A percentile compares a stretch with the other conserved stretches of the same genome.
Conservation (phyloP, 805 yeast species). For the Wickerhamiella occidentalis region DNA sequence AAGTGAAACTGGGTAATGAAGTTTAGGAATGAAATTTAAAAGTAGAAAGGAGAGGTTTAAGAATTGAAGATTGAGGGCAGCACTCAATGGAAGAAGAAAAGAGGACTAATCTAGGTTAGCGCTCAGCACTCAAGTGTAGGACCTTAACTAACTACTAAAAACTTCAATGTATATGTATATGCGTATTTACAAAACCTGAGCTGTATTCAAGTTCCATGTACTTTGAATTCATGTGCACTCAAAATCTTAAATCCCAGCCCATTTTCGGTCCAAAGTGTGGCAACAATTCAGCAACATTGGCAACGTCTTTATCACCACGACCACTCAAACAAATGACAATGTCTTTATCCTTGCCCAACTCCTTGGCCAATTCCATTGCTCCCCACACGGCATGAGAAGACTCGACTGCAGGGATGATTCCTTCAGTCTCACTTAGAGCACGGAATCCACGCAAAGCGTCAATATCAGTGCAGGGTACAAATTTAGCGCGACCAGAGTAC, state of each 20-base stretch:
- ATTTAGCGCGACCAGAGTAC: constrained; percentile 81
- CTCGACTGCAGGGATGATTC: constrained; percentile 97
- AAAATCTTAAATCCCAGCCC: constrained; percentile 90
- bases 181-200: too few relatives aligned
- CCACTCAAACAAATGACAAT: constrained; percentile 87
- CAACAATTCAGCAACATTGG: constrained; percentile 87
- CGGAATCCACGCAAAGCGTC: constrained; percentile 87
- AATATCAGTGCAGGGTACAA: constrained; percentile 89
- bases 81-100: too few relatives aligned
- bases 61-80: too few relatives aligned
- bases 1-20: too few relatives aligned
- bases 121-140: too few relatives aligned
- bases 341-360: constrained; percentile 64
- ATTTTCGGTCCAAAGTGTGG: constrained; percentile 84
- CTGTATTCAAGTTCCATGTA: too few relatives aligned
- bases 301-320: constrained; percentile 98
- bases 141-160: too few relatives aligned
- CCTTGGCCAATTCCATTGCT: constrained; percentile 78
- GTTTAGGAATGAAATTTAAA: too few relatives aligned
- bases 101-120: too few relatives aligned
- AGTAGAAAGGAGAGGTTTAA: too few relatives aligned
- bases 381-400: constrained; percentile 94
- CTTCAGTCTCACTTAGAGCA: constrained; percentile 81
- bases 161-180: too few relatives aligned
- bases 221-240: neutral